Evolutionary conservation across 108 stramenopile species (phyloP).

Genomic region (Epipyxis sp.): DNA sequence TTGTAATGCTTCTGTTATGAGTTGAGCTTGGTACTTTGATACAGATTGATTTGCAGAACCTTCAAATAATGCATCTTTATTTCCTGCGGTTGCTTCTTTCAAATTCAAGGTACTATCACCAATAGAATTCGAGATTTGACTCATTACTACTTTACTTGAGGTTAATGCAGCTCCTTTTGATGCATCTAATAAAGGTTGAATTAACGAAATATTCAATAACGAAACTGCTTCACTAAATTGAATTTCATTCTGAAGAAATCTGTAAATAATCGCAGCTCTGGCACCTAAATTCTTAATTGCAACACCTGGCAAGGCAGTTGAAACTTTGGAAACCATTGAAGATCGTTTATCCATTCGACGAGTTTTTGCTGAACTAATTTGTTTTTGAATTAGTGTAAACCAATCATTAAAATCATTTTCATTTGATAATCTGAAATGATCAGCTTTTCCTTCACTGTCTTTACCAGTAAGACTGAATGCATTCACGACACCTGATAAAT

Average conservation of each 20-base stretch:
- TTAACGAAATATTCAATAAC: neutral
- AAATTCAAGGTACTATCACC: neutral
- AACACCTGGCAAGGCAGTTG: neutral
- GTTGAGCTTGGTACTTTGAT: constrained; percentile 4
- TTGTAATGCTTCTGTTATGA: constrained; percentile 12
- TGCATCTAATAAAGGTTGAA: constrained; percentile 24
- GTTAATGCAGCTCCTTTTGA: constrained; percentile 19
- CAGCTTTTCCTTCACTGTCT: neutral
- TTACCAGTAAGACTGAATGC: neutral
- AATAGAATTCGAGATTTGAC: neutral
- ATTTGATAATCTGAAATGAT: neutral
- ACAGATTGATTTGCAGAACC: neutral
- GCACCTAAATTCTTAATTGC: neutral
- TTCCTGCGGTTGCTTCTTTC: neutral
- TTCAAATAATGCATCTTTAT: neutral
- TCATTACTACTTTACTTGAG: no score
- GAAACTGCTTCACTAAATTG: constrained; percentile 12
- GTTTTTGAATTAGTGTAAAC: neutral
- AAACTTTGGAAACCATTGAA: neutral
- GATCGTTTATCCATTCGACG: neutral
- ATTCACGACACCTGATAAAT: neutral
- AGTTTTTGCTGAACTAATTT: neutral
- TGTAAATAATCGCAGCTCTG: neutral
- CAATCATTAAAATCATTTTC: neutral
- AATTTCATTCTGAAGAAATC: neutral